Conservation (phyloP, 2,329 filamentous ascomycete species). For the Paecilomyces dactylethromorphus region DNA sequence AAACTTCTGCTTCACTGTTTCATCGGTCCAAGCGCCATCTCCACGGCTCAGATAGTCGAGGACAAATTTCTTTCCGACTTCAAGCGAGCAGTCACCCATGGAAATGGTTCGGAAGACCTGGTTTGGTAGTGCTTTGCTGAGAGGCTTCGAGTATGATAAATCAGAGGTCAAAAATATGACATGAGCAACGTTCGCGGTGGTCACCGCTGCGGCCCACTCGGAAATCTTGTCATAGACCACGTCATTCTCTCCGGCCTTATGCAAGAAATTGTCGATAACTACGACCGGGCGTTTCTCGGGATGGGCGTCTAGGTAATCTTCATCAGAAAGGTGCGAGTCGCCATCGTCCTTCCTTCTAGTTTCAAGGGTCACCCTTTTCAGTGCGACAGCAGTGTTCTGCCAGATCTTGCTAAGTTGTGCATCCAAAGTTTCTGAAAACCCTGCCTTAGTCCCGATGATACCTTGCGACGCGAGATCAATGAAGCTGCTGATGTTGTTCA, state of each 20-base stretch:
- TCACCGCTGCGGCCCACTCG: constrained; percentile 83
- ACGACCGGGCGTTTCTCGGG: constrained; percentile 77
- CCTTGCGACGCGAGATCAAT: constrained; percentile 88
- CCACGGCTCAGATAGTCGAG: constrained; percentile 63
- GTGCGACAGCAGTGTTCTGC: constrained; percentile 71
- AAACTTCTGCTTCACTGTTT: constrained; percentile 26
- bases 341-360: constrained; percentile 64
- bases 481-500: constrained; percentile 89
- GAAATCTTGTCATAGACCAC: constrained; percentile 71
- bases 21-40: constrained; percentile 30
- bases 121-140: constrained; percentile 82
- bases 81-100: constrained; percentile 76
- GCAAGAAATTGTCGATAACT: constrained; percentile 85
- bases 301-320: constrained; percentile 85
- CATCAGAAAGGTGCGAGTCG: constrained; percentile 66
- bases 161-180: constrained; percentile 93
- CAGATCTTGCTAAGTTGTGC: constrained; percentile 84
- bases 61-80: constrained; percentile 87
- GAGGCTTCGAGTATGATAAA: constrained; percentile 76
- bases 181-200: constrained; percentile 83
- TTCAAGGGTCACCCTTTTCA: constrained; percentile 70
- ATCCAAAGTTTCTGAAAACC: constrained; percentile 88
- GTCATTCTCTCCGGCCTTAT: constrained; percentile 62
- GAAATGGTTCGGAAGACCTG: constrained; percentile 82
- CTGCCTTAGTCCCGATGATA: constrained; percentile 88